Conservation (phyloP, 768 basidiomycete genomes). For the Postia placenta region DNA sequence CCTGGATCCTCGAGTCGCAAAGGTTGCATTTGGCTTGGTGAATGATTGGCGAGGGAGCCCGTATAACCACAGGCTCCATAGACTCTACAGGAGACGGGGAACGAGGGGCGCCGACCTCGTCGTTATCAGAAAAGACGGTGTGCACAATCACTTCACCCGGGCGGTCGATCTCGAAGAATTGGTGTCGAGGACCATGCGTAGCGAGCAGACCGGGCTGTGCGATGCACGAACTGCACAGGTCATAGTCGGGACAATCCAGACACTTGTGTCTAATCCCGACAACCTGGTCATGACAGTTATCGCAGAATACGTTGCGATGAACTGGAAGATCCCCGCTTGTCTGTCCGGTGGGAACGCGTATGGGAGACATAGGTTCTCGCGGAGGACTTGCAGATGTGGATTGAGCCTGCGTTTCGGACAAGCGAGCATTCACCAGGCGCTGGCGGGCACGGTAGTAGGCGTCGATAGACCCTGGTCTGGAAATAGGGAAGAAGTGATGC, state of each 20-base stretch:
- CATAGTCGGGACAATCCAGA: constrained; percentile 53
- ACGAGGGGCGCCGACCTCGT: constrained; percentile 19
- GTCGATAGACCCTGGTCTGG: constrained; percentile 4
- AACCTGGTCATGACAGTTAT: constrained; percentile 51
- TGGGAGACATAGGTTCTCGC: neutral
- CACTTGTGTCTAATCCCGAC: constrained; percentile 76
- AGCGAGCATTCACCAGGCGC: no score
- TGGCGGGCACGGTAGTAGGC: constrained; percentile 10
- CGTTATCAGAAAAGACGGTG: constrained; percentile 43
- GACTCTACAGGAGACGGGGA: no score
- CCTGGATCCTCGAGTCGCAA: constrained; percentile 66
- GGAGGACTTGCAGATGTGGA: no score
- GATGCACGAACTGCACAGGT: constrained; percentile 18
- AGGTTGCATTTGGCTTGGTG: constrained; percentile 73
- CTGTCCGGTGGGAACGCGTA: neutral
- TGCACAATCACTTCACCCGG: constrained; percentile 65
- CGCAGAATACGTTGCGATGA: constrained; percentile 60
- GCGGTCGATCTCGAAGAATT: constrained; percentile 63
- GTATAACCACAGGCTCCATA: neutral
- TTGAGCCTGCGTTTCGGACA: no score
- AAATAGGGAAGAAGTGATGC: constrained; percentile 20
- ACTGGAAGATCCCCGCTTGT: constrained; percentile 7
- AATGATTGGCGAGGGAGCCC: constrained; percentile 22
- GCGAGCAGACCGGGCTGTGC: constrained; percentile 8
- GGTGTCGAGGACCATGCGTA: constrained; percentile 44